Base-by-base conservation (phyloP, 2,329 filamentous ascomycete genomes). In the Cytospora mali region DNA sequence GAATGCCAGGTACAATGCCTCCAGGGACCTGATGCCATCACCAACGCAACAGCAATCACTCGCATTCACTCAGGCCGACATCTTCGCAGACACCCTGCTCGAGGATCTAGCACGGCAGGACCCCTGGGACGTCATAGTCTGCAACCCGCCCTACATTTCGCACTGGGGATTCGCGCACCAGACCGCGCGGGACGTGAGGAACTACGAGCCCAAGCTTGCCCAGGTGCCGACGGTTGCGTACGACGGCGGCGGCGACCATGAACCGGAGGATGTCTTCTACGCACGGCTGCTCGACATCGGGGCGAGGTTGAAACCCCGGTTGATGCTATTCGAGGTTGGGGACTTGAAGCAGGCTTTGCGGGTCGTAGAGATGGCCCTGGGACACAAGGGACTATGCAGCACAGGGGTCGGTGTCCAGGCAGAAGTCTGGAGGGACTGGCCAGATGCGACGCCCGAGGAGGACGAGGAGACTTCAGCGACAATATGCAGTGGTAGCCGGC, bases 81-180 rank as follows among this genome's bases (percentile, higher is more conserved):
- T 87, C 16, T 85, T 86, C 65, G 70, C 72, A 7, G 74, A 80
- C 18, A 70, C 68, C 21, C 18, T 62, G 16, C 13, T 62, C 6
- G 49, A 39, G 3, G 16, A 18, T 13, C 23, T 6, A 16, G 42
- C 16, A 23, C 29, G 57, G 25, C n/a, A 31, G 13, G 33, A 27
- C 27, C 16, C 29, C 58, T 82, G 73, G 70, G 88, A 96, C 66
- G 76, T 98, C 4, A 75, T 99, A 1, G 84, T 95, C 39, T 90
- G 90, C 1, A 99, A 99, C 71, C 95, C 95, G 18, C 95, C 95
- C 0, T 98, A 98, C 73, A 88, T 98, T 56, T 96, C 93, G 2
- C 77, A 80, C 0, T 68, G 72, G 46, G 84, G 84, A 9, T 93
- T 91, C 70, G 75, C 80, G 46, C 81, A 75, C 46, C 84, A 85